Evolutionary conservation across 805 yeast species (phyloP), one percentile per base, ranked within the genome.

Genomic region (Jamesozyma piceae): DNA sequence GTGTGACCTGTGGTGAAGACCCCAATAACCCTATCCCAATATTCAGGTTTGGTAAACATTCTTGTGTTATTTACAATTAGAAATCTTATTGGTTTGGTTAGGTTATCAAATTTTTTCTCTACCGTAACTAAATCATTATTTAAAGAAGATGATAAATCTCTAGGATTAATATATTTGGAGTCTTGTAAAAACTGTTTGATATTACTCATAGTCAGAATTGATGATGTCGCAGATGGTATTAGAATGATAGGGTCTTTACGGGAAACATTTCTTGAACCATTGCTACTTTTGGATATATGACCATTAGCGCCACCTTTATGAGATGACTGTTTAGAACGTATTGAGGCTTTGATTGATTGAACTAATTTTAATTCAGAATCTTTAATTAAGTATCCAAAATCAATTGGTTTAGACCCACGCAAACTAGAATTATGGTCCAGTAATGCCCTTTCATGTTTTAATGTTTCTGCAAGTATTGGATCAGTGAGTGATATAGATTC

Each of bases 21-120:
- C 0, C 95, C 97, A 38, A 90, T 85, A 1, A 92, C 97, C 45
- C 98, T 75, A 57, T 87, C 95, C 99, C 99, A 92, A 65, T 92
- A 87, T 61, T 92, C 97, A 3, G 95, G 95, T 60, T 89, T 90
- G 20, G 84, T 80, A 65, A 83, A 83, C 64, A 80, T 75, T 42
- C 88, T 95, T 4, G 88, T 87, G 43, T 85, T 83, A 58, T 86
- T 94, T 27, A 89, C 97, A 43, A 92, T 82, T 52, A 88, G 47
- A 44, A 63, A 62, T 41, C 58, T 58, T 18, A 61, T 39, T 13
- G 65, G 64, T 41, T 47, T 59, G 14, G 51, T 49, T 22, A 63
- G 43, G 14, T 53, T 53, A 31, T 62, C 64, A 24, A 63, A 52
- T 38, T 57, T 60, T 40, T 60, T 63, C 27, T 57, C 59, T 32